Evolutionary conservation across 192 early-diverging fungal species (phyloP), one percentile per base, ranked within the genome.

Genomic region (Hyaloraphidium curvatum): DNA sequence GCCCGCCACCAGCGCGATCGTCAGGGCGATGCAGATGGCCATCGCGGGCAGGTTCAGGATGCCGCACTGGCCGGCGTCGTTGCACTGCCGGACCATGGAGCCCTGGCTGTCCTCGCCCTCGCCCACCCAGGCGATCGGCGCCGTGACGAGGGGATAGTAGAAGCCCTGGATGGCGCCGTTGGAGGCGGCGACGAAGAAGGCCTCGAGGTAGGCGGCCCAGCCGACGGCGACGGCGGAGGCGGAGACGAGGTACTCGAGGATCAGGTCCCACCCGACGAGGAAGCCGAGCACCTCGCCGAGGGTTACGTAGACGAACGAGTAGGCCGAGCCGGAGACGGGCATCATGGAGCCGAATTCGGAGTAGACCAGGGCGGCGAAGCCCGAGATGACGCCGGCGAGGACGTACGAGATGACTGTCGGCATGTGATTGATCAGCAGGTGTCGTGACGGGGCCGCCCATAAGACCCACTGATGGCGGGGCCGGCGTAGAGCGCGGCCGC

Each of bases 191-290:
- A 40, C 19, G 33, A 87, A 65, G 50, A 91, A 83, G 1, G 61
- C 61, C 4, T 74, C 77, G 56, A 93, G 67, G 59, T 93, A 93
- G 0, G 64, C 70, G 16, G 87, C 84, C 84, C 86, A 93, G 4
- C 86, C 82, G 55, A 75, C 70, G 11, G 86, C 77, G 28, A 89
- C 84, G 0, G 86, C 80, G 0, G 86, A 80, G 19, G 85, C 81
- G 2, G 82, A 82, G 16, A 90, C 81, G 61, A 88, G 67, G 60
- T 88, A 91, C 66, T 91, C 89, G 28, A 91, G 64, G 9, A 87
- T 81, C 30, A 91, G 62, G 64, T 87, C 82, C 89, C 89, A 92
- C 14, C 86, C 87, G 57, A 89, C 82, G 33, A 86, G 81, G 87
- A 87, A 92, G 1, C 78, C 87, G 19, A 86, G 55, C 21, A 90